Percentiles rank a stretch among this genome's conserved stretches.
Conservation (phyloP, 1,284 basidiomycete genomes). For the Termitomyces sp. region DNA sequence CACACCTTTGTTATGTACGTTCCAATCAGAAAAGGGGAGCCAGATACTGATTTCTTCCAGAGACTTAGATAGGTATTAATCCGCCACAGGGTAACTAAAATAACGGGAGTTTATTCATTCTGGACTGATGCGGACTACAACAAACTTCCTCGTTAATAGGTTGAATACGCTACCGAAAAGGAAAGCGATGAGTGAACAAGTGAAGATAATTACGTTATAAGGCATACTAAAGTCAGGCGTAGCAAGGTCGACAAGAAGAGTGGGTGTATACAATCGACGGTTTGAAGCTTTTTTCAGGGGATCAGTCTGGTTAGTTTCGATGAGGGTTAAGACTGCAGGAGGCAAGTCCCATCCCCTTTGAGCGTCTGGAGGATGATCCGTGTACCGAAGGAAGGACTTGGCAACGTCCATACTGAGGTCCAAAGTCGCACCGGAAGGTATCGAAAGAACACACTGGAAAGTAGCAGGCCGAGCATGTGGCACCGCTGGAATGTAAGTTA, state of each 20-base stretch:
- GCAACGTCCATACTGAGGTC: constrained; percentile 71
- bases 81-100: not conserved
- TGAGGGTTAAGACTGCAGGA: constrained; percentile 67
- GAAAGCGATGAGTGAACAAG: constrained; percentile 84
- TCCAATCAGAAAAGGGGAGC: constrained; percentile 15
- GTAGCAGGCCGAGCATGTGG: constrained; percentile 71
- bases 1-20: constrained; percentile 2
- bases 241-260: constrained; percentile 84
- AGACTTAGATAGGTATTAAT: not conserved
- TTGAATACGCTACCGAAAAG: constrained; percentile 95
- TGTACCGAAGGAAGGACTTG: constrained; percentile 88
- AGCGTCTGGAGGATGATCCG: constrained; percentile 94
- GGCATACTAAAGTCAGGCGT: constrained; percentile 99
- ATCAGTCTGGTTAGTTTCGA: constrained; percentile 24
- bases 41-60: constrained; percentile 3
- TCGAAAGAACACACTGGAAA: constrained; percentile 64
- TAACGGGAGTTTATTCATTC: constrained; percentile 9
- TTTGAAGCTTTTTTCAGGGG: constrained; percentile 12
- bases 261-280: constrained; percentile 69
- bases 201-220: constrained; percentile 98
- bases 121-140: constrained; percentile 40
- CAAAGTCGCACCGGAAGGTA: constrained; percentile 67
- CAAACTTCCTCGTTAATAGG: constrained; percentile 75
- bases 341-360: constrained; percentile 93
- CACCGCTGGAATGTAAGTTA: constrained; percentile 66